Percentiles rank a stretch among this genome's conserved stretches.
Evolutionary conservation across 1,284 basidiomycete species (phyloP).

Genomic region (Amylostereum areolatum): DNA sequence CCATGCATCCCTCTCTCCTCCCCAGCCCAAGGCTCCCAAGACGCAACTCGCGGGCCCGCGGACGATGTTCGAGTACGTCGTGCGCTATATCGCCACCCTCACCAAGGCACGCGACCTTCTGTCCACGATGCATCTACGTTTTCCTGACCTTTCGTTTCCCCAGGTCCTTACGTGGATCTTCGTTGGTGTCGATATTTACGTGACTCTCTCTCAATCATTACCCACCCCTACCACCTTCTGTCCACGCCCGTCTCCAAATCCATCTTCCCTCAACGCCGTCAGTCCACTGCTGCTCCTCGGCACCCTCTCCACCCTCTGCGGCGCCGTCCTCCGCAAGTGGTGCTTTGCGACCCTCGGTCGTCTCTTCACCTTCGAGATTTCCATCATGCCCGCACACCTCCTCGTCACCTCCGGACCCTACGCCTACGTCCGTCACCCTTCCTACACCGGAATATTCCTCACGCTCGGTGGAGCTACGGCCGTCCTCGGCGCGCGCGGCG

Average conservation of each 20-base stretch:
- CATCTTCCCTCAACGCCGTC: background rate
- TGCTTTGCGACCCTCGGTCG: constrained; percentile 6
- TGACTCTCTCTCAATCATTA: background rate
- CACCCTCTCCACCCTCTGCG: background rate
- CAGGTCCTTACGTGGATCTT: background rate
- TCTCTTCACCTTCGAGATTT: constrained; percentile 7
- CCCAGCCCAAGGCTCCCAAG: constrained; percentile 19
- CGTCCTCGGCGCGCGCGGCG: constrained; percentile 14
- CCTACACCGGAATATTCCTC: constrained; percentile 21
- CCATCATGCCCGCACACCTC: constrained; percentile 2
- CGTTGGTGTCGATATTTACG: background rate
- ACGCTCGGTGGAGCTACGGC: constrained; percentile 19
- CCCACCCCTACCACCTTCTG: too few relatives aligned
- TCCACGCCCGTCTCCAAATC: background rate
- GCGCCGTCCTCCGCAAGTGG: background rate
- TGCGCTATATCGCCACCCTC: constrained; percentile 24
- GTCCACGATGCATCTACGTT: background rate
- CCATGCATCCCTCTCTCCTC: constrained; percentile 21
- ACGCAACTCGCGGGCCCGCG: constrained; percentile 18
- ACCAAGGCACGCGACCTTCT: constrained; percentile 19
- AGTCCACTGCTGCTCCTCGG: constrained; percentile 1
- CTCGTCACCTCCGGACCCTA: constrained; percentile 4
- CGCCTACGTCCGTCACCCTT: constrained; percentile 6
- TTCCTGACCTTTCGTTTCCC: background rate
- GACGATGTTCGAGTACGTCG: constrained; percentile 23